Base-by-base conservation (phyloP, 2,329 filamentous ascomycete species). In the Colletotrichum tanaceti region DNA sequence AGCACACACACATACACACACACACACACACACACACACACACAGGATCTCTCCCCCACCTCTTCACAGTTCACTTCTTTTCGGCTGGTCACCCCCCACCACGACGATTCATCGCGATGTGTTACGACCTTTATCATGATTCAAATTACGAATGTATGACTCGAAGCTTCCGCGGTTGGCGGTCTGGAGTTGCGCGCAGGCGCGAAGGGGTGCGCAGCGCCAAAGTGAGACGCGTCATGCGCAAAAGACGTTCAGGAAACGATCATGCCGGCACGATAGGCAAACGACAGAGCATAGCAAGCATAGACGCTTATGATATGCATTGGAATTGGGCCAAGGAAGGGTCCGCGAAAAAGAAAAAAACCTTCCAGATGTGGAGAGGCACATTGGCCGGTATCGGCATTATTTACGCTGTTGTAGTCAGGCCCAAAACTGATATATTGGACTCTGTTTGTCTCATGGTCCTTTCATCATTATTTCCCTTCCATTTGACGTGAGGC, bases 111-210 rank as follows among this genome's bases (percentile, higher is more conserved):
- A 59, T 70, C 62, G 63, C 68, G 65, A 72, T 72, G 58, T 72
- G 60, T 70, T 71, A 72, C 68, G 68, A 64, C 69, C 70, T 46
- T 69, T 69, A 71, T 72, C 58, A 71, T 54, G 68, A 71, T 68
- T 71, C 65, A 67, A 55, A 57, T 71, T 72, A 72, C 65, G 70
- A 72, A 68, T 71, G 70, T 72, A 72, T 68, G 70, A 72, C 67
- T 70, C 47, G 58, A 68, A 70, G 50, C 63, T 66, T 58, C 16
- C 24, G 32, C 50, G 64, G 43, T 62, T 57, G 64, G 58, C 35
- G 58, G 67, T 68, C 67, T 70, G 64, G 58, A 61, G 62, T 61
- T 52, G 66, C 63, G 66, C 62, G 66, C 35, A 39, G 55, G 49
- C 57, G 53, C 41, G 62, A 66, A 53, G 50, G 58, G 62, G 50